Evolutionary conservation across 1,284 basidiomycete genomes (phyloP), one percentile per base, ranked within the genome.

Genomic region (Trichosporon inkin): DNA sequence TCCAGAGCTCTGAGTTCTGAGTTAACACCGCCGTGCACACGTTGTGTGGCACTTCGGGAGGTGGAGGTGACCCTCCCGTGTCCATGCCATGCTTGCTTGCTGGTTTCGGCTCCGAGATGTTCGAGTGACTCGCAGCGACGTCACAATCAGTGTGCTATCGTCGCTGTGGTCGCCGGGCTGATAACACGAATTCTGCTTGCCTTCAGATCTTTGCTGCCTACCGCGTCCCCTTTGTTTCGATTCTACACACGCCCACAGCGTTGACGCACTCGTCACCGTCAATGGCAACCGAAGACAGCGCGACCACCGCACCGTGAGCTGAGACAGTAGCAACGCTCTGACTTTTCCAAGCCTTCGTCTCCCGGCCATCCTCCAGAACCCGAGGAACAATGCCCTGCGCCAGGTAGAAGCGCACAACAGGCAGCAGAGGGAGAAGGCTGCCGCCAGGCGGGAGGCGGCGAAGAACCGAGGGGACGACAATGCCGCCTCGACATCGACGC

Each of bases 321-420:
- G 13, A 32, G 28, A 3, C 20, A 11, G 11, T 28, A 4, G 7
- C 44, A 6, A 6, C 16, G 28, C 44, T n/a, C 22, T 14, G 24
- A 16, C 22, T 28, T 49, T 24, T 49, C 41, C 16, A 47, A 78
- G 76, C 16, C 66, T 78, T 3, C 71, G 62, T 56, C 61, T 78
- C 17, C 77, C 77, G 8, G 72, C 76, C 13, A 79, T 79, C 62
- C 66, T 79, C 6, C 73, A 75, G 61, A 77, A 79, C 61, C 72
- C 75, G 2, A 62, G 40, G 10, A 71, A 68, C 51, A 57, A 60
- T 16, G 56, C 73, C 1, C 62, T 61, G 20, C 62, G 71, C 13
- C 71, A 76, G 40, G 69, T 77, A 14, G 69, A 73, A 36, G 71
- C 76, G 0, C 68, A 74, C 66, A 73, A 73, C 55, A 68, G 70